Base-by-base conservation (phyloP, 352 stramenopile genomes). In the Pythium coloratum region DNA sequence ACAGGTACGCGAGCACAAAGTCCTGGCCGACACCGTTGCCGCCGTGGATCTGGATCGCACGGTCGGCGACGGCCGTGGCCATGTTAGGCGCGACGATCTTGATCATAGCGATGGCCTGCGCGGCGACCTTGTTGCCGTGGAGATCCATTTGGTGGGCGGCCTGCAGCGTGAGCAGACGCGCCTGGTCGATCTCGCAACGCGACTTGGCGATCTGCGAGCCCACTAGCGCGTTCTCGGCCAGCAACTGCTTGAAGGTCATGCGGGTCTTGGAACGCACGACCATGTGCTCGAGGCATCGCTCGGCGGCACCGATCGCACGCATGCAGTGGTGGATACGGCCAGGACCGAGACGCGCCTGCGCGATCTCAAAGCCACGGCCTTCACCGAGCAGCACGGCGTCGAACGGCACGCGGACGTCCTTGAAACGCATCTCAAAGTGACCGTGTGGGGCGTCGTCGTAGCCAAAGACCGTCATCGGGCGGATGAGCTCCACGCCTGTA, bases 311-410 rank as follows among this genome's bases (percentile, higher is more conserved):
- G 66, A 99, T 95, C 18, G 95, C 76, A 53, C 96, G 90, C 97
- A 99, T 99, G 81, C 96, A 99, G 81, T 99, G 97, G 86, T 99
- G 97, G 69, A 99, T 99, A 16, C 97, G 89, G 24, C 97, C 97
- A 13, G 90, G 89, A 65, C 98, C 96, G n/a, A 99, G 86, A 12
- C 95, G 98, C 59, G 87, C 82, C 73, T 92, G 86, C 20, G 80
- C 89, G 65, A 97, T 97, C 72, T 96, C 92, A 69, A 97, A 97
- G 6, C 91, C 91, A 38, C 88, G 84, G 33, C 91, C 91, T 73
- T 92, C 77, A 28, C 84, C 81, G 4, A 95, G 77, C 53, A 97
- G 67, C 8, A 97, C 64, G 61, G 87, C 95, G 33, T 75, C 73
- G 69, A 97, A 97, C 20, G 97, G 96, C 54, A 99, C 90, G 14